Conservation (phyloP, 176 grass and related monocot species). For the Pontederia paniculata region DNA sequence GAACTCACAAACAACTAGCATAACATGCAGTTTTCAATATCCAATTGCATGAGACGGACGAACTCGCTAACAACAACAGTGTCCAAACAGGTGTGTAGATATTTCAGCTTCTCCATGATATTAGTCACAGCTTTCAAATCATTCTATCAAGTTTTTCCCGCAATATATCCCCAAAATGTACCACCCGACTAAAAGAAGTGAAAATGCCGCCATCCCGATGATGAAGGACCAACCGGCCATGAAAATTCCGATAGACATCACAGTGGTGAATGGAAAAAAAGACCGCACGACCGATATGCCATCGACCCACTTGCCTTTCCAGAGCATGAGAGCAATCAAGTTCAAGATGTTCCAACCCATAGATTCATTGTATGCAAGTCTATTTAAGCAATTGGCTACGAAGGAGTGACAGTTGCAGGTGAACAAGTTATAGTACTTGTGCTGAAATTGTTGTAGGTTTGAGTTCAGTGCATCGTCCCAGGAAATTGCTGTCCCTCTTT, state of each 20-base stretch:
- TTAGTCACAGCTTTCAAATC: background rate
- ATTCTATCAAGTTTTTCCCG: conserved; percentile 44
- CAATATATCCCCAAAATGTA: conserved; percentile 72
- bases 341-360: conserved; percentile 58
- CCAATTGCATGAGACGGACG: too few species aligned
- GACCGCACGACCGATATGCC: conserved; percentile 53
- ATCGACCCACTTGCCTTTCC: conserved; percentile 60
- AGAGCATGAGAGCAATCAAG: conserved; percentile 49
- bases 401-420: conserved; percentile 83
- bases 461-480: conserved; percentile 61
- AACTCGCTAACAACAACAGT: too few species aligned
- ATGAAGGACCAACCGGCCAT: conserved; percentile 84
- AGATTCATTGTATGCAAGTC: conserved; percentile 45
- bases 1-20: too few species aligned
- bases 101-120: too few species aligned
- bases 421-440: conserved; percentile 88
- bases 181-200: conserved; percentile 67
- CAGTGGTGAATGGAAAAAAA: conserved; percentile 45
- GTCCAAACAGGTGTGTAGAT: too few species aligned
- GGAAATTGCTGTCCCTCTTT: conserved; percentile 52
- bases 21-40: too few species aligned
- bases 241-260: conserved; percentile 50
- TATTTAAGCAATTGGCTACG: conserved; percentile 61
- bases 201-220: conserved; percentile 67
- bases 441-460: conserved; percentile 59